Percentiles rank a stretch among this genome's conserved stretches.
These are phyloP conservation scores for Candida adriatica DNA, from an alignment of 805 yeast species.

Conservation along the genomic window DNA sequence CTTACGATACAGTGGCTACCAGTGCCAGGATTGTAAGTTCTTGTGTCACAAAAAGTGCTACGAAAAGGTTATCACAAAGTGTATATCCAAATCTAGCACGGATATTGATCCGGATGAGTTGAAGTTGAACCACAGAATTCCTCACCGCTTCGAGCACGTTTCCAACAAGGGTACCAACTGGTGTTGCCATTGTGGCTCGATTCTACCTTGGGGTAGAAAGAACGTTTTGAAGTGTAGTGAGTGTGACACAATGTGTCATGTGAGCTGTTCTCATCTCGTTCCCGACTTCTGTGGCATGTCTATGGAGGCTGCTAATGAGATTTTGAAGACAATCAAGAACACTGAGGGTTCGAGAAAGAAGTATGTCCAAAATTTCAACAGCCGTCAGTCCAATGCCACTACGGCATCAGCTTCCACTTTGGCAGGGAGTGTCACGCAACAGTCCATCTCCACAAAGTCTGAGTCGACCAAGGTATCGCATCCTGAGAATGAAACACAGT, in stretches of 20 bases:
- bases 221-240: slow-evolving; percentile 88
- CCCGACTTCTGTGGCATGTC: slow-evolving; percentile 99
- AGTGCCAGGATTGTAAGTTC: slow-evolving; percentile 79
- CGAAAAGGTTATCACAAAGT: slow-evolving; percentile 73
- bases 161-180: slow-evolving; percentile 94
- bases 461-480: slow-evolving; percentile 5
- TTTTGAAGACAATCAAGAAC: slow-evolving; percentile 73
- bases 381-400: slow-evolving; percentile 12
- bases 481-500: slow-evolving; percentile 4
- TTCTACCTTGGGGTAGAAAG: slow-evolving; percentile 91
- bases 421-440: slow-evolving; percentile 4
- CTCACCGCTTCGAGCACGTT: slow-evolving; percentile 91
- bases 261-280: slow-evolving; percentile 86
- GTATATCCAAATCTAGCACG: slow-evolving; percentile 70
- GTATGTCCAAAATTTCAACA: slow-evolving; percentile 11
- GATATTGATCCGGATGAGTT: slow-evolving; percentile 68
- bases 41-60: slow-evolving; percentile 78
- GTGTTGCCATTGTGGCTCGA: slow-evolving; percentile 99
- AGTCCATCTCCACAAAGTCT: slow-evolving; percentile 2
- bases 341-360: slow-evolving; percentile 41
- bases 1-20: slow-evolving; percentile 77
- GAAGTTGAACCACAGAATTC: slow-evolving; percentile 89
- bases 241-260: slow-evolving; percentile 93
- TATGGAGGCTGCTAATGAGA: slow-evolving; percentile 92
- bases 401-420: slow-evolving; percentile 9